A percentile compares a stretch with the other conserved stretches of the same genome.
phyloP scores from a whole-genome alignment of 2,329 filamentous ascomycete species.

The Acrocalymma vagum region DNA sequence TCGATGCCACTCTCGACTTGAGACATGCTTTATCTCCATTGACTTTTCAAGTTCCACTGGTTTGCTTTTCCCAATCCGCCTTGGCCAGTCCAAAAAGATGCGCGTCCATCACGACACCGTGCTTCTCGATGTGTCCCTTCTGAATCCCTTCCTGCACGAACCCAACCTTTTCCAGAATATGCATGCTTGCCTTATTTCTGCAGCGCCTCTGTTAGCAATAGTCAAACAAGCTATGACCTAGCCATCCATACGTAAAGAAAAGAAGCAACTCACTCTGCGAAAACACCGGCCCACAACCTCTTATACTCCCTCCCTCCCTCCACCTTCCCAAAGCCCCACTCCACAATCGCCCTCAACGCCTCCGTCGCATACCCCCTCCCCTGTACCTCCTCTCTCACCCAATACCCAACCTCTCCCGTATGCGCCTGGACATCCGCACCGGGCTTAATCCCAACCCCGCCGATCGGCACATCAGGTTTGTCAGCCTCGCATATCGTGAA shows the following conservation, averaged over 20 bases:
- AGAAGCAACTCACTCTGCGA: no score
- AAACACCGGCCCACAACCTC: slow-evolving; percentile 39
- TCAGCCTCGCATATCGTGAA: slow-evolving; percentile 26
- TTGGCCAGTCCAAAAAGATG: slow-evolving; percentile 47
- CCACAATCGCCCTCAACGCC: slow-evolving; percentile 41
- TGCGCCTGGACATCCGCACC: slow-evolving; percentile 46
- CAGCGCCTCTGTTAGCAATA: no score
- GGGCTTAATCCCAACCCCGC: slow-evolving; percentile 48
- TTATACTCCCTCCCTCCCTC: slow-evolving; percentile 32
- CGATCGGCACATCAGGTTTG: slow-evolving; percentile 34
- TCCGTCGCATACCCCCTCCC: slow-evolving; percentile 44
- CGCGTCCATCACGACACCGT: slow-evolving; percentile 41
- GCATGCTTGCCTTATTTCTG: slow-evolving; percentile 46
- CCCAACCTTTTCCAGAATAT: slow-evolving; percentile 48
- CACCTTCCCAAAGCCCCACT: slow-evolving; percentile 41
- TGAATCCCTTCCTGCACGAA: slow-evolving; percentile 47
- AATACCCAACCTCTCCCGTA: slow-evolving; percentile 53
- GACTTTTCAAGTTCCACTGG: no score
- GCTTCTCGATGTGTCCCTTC: slow-evolving; percentile 44
- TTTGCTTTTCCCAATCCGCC: slow-evolving; percentile 37
- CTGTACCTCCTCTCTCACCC: slow-evolving; percentile 49
- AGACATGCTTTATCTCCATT: no score
- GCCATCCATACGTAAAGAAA: no score
- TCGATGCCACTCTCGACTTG: no score
- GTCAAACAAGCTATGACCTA: no score